Evolutionary conservation across 2,329 filamentous ascomycete genomes (phyloP), one percentile per base, ranked within the genome.

Genomic region (Phialocephala sp.): DNA sequence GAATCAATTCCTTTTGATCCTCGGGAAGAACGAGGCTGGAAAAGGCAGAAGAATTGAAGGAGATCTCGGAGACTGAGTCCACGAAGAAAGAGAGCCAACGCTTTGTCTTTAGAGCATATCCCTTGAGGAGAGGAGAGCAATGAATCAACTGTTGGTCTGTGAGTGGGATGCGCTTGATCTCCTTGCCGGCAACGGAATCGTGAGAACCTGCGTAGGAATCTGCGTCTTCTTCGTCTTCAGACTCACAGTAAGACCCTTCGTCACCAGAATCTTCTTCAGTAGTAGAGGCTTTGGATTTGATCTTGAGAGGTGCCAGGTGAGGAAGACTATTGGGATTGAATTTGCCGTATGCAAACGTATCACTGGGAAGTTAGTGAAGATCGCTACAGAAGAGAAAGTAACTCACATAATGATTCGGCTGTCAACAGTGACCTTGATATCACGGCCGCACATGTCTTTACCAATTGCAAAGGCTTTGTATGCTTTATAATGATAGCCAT

Each of bases 1-100:
- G 77, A 68, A 85, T 80, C 11, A 86, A 77, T 45, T 84, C 81
- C 73, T 86, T 86, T 61, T 84, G 79, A 35, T 81, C 81, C 0
- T 78, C 69, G 0, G 81, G 80, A 27, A 86, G 77, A 11, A 85
- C 83, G 2, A 86, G 80, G 2, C 77, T 80, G 45, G 79, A 74
- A 61, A 86, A 86, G 8, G 83, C 83, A 39, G 79, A 73, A 6
- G 77, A 77, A 68, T 84, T 83, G 80, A 83, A 87, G 45, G 76
- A 66, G 56, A 85, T 81, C 39, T 82, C 79, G 1, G 66, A 64
- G 5, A 84, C 75, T 14, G 79, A 72, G 54, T 84, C 81, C 56
- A 85, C 76, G 67, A 78, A 83, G 67, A 84, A 84, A 64, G 83
- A 81, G 66, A 82, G 78, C 81, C 80, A 84, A 63, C 78, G 77